Evolutionary conservation across 169 alveolate species (phyloP).

Genomic region (Eimeria necatrix): DNA sequence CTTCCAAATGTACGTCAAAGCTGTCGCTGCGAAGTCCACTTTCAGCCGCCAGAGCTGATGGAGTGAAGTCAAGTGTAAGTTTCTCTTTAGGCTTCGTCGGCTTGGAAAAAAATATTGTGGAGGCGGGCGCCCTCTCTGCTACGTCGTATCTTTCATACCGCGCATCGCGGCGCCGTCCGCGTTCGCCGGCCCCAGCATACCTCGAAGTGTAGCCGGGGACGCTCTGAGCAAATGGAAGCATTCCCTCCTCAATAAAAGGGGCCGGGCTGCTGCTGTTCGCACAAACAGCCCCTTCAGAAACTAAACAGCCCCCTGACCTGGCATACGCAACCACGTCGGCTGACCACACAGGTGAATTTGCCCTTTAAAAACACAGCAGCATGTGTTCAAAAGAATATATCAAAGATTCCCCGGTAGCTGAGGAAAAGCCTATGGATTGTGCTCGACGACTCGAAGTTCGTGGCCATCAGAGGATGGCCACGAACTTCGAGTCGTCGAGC

Average conservation of each 20-base stretch:
- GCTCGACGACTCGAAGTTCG: no score
- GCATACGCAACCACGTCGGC: no score
- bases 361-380: no score
- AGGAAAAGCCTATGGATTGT: no score
- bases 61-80: not conserved
- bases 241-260: not conserved
- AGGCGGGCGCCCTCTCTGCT: slow-evolving; percentile 50
- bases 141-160: slow-evolving; percentile 28
- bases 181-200: not conserved
- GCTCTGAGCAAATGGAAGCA: slow-evolving; percentile 43
- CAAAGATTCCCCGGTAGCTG: no score
- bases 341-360: no score
- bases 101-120: slow-evolving; percentile 53
- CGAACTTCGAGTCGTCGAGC: no score
- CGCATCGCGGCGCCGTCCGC: slow-evolving; percentile 30
- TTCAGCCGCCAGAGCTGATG: not conserved
- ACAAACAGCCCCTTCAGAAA: no score
- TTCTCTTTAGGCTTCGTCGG: not conserved
- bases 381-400: no score
- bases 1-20: not conserved
- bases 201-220: not conserved
- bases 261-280: no score
- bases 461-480: no score
- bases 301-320: no score
- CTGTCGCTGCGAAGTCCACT: not conserved